Evolutionary conservation across 805 yeast species (phyloP), one percentile per base, ranked within the genome.

Genomic region (Schizosaccharomyces lindneri): DNA sequence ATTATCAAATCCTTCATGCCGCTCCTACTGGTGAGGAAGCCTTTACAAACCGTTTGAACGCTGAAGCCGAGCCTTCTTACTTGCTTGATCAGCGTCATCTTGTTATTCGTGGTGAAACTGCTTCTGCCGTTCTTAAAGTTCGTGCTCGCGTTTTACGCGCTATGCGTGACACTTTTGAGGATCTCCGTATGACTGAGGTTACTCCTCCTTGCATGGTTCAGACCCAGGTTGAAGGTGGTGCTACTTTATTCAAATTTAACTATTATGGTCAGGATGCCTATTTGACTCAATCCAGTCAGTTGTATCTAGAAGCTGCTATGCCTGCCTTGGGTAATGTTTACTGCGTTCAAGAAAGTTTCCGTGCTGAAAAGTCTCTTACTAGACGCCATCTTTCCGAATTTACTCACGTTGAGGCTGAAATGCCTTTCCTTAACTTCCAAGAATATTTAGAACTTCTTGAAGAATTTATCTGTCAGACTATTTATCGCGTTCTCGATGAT

Each of bases 141-240:
- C 84, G 99, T 73, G 93, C 96, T 48, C 75, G 81, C 48, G 78
- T 88, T 62, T 74, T 93, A 68, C 75, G 76, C 61, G 74, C 93
- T 48, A 73, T 93, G 67, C 82, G 99, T 75, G 78, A 81, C 66
- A 84, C 84, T 63, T 90, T 79, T 71, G 76, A 71, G 29, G 93
- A 87, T 69, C 87, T 84, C 74, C 79, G 80, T 43, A 70, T 89
- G 61, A 75, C 81, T 41, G 99, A 93, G 78, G 96, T 94, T 64
- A 93, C 97, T 48, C 97, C 98, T 59, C 99, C 99, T 70, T 89
- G 97, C 75, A 93, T 93, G 97, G 99, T 93, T 62, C 98, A 93
- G 76, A 89, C 96, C 48, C 97, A 93, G 77, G 99, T 93, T 64
- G 99, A 93, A 76, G 98, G 99, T 72, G 99, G 99, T 62, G 85